A percentile compares a stretch with the other conserved stretches of the same genome.
Conservation (phyloP, 441 rosid species). For the Adansonia madagascariensis region DNA sequence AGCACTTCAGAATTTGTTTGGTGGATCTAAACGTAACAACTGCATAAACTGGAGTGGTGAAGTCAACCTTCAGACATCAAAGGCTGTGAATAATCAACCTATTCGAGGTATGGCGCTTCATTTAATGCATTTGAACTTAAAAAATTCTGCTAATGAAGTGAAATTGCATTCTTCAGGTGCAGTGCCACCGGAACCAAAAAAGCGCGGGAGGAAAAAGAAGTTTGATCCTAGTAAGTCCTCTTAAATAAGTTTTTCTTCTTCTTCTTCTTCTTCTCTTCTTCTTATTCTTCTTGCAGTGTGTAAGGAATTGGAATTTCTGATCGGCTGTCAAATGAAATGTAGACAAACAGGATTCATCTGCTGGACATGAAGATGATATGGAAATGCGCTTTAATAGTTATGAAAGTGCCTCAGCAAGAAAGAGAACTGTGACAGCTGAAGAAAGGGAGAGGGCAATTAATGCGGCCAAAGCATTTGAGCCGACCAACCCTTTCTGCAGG, state of each 20-base stretch:
- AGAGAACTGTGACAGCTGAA: slow-evolving; percentile 91
- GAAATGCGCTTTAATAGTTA: slow-evolving; percentile 81
- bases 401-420: slow-evolving; percentile 94
- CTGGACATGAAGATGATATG: slow-evolving; percentile 51
- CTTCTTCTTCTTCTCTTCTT: neutral
- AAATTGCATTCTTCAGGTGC: slow-evolving; percentile 41
- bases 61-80: slow-evolving; percentile 42
- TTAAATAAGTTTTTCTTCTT: slow-evolving; percentile 14
- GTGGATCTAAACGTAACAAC: slow-evolving; percentile 48
- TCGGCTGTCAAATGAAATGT: slow-evolving; percentile 30
- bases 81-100: slow-evolving; percentile 41
- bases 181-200: slow-evolving; percentile 53
- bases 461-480: slow-evolving; percentile 91
- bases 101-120: slow-evolving; percentile 42
- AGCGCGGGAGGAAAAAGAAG: slow-evolving; percentile 75
- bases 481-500: slow-evolving; percentile 90
- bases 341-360: slow-evolving; percentile 59
- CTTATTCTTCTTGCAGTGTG: neutral
- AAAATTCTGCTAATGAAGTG: slow-evolving; percentile 39
- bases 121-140: slow-evolving; percentile 33
- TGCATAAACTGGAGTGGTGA: slow-evolving; percentile 44
- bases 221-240: slow-evolving; percentile 68
- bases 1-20: slow-evolving; percentile 63
- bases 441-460: slow-evolving; percentile 92
- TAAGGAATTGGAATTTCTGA: slow-evolving; percentile 30